Evolutionary conservation across 306 rosid species (phyloP).

Genomic region (Gastrolobium villosum): DNA sequence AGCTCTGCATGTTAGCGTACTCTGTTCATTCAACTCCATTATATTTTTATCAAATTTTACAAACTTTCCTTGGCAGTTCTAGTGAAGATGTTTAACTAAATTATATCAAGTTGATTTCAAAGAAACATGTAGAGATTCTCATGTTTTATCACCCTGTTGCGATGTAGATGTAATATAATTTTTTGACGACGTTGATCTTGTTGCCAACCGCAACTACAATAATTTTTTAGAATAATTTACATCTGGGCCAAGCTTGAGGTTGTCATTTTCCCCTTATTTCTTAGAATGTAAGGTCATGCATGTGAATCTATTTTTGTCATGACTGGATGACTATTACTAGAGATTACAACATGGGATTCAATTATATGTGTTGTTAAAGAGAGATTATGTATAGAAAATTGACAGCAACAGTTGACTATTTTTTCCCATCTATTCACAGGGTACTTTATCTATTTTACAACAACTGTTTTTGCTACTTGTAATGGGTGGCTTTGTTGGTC

Average conservation of each 20-base stretch:
- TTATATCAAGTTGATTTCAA: neutral
- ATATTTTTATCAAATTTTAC: too few species aligned
- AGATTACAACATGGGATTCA: conserved; percentile 1
- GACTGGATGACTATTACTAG: neutral
- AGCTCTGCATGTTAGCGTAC: neutral
- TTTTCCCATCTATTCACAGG: conserved; percentile 57
- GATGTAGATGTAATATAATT: neutral
- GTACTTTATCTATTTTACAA: conserved; percentile 68
- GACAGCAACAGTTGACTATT: conserved; percentile 20
- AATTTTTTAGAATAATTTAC: neutral
- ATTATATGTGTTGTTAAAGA: conserved; percentile 8
- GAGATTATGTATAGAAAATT: conserved; percentile 21
- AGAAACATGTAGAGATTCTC: conserved; percentile 5
- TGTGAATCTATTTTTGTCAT: neutral
- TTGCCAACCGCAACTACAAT: neutral
- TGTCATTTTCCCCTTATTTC: neutral
- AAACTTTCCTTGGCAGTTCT: too few species aligned
- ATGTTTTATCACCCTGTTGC: neutral
- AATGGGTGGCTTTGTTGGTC: conserved; percentile 70
- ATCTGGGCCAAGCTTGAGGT: conserved; percentile 1
- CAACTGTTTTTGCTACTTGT: conserved; percentile 61
- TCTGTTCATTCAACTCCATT: too few species aligned
- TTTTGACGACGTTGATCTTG: neutral
- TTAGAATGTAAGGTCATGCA: neutral
- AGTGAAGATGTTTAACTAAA: conserved; percentile 17